Evolutionary conservation across 306 rosid species (phyloP), one percentile per base, ranked within the genome.

Genomic region (Pterocarpus santalinus): DNA sequence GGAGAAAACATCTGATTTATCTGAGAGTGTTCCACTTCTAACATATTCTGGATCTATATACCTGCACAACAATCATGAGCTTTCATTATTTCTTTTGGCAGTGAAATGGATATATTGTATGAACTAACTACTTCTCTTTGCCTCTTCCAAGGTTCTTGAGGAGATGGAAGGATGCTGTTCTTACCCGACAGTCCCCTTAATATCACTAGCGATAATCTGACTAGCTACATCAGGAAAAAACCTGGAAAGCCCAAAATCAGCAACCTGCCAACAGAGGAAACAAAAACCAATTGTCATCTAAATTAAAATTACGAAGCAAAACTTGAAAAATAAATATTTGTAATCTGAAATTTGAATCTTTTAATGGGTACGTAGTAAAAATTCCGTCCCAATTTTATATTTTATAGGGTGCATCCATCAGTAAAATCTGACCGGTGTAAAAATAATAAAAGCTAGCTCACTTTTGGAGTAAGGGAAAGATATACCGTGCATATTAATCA

Each of bases 31-130:
- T 77, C 99, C 99, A 79, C 97, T 95, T 38, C 97, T 64, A 56
- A 98, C 99, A 72, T 93, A 95, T 85, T 95, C 99, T 35, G 99
- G 99, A 85, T 98, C 99, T 66, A 95, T 86, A 88, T 95, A 95
- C 66, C 99, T 95, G 85, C 36, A 78, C 62, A 71, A 72, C 47
- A 47, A 86, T 43, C 73, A 71, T 64, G 80, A 52, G 12, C 44
- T 49, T 49, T 13, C 0, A 22, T 10, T 49, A 11, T 13, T 49
- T 49, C 4, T 39, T 39, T 39, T 39, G 5, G 43, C 28, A 46
- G 51, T 46, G 51, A 46, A 46, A 46, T 46, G 51, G 51, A 8
- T n/a, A n/a, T n/a, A n/a, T 22, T 22, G 28, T 46, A 46, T 46
- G 12, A 3, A 65, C 28, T 22, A 22, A 22, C 28, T 22, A 22